These are phyloP conservation scores for Kluyveromyces starmeri DNA, from an alignment of 805 yeast genomes.

Conservation along the genomic window DNA sequence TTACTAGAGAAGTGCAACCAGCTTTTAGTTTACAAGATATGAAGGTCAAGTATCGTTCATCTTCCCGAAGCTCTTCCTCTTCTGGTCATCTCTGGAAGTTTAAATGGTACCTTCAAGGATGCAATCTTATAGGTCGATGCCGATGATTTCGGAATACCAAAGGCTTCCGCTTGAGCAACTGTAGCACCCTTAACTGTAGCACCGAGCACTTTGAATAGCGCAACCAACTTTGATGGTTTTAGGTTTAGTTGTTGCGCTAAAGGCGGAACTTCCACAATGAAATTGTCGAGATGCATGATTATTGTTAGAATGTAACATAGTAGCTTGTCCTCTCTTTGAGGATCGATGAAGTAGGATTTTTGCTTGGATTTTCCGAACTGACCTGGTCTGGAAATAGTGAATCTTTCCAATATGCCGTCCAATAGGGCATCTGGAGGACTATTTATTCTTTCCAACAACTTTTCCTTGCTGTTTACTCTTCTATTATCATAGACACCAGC, in stretches of 20 bases:
- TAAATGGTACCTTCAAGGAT: slow-evolving; percentile 76
- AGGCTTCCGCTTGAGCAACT: slow-evolving; percentile 64
- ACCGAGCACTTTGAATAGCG: slow-evolving; percentile 73
- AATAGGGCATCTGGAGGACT: slow-evolving; percentile 65
- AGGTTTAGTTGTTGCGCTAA: slow-evolving; percentile 76
- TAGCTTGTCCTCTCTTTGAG: slow-evolving; percentile 78
- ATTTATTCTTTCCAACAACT: slow-evolving; percentile 51
- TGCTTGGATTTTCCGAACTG: slow-evolving; percentile 67
- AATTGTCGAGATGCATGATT: slow-evolving; percentile 67
- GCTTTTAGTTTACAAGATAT: too few species aligned
- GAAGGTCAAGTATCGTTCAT: not conserved
- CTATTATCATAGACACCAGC: slow-evolving; percentile 73
- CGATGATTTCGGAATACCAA: slow-evolving; percentile 52
- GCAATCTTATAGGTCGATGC: slow-evolving; percentile 72
- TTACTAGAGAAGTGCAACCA: too few species aligned
- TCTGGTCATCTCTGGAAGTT: slow-evolving; percentile 73
- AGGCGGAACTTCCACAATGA: slow-evolving; percentile 66
- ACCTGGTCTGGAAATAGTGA: slow-evolving; percentile 58
- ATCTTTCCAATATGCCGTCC: slow-evolving; percentile 63
- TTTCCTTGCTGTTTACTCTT: slow-evolving; percentile 50
- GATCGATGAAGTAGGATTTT: slow-evolving; percentile 73
- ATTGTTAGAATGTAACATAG: slow-evolving; percentile 69
- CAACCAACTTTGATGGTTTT: slow-evolving; percentile 63
- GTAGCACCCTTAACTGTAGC: slow-evolving; percentile 67
- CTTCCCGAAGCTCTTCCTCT: slow-evolving; percentile 39